A percentile compares a stretch with the other conserved stretches of the same genome.
phyloP scores from a whole-genome alignment of 352 stramenopile genomes.

The Blastocystis sp. region DNA sequence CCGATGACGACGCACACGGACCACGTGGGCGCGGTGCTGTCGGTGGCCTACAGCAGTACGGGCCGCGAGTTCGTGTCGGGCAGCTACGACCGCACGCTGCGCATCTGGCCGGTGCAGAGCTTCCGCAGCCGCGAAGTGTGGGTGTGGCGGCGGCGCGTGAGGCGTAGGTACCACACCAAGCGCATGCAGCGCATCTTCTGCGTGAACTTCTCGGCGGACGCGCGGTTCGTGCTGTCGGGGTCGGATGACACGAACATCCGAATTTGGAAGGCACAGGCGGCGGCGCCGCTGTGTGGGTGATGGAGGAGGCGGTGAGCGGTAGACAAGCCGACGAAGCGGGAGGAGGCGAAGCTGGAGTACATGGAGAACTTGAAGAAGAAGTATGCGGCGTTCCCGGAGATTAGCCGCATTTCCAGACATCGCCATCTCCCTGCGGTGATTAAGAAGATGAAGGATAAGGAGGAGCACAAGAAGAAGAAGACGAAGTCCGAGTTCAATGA shows the following conservation, averaged over 20 bases:
- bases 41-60: slow-evolving; percentile 91
- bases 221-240: slow-evolving; percentile 92
- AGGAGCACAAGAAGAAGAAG: slow-evolving; percentile 77
- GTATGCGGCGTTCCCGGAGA: slow-evolving; percentile 87
- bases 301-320: slow-evolving; percentile 75
- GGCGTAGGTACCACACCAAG: slow-evolving; percentile 88
- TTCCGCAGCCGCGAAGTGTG: slow-evolving; percentile 81
- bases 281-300: slow-evolving; percentile 85
- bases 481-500: slow-evolving; percentile 56
- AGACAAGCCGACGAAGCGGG: slow-evolving; percentile 74
- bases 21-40: slow-evolving; percentile 94
- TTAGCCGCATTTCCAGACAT: slow-evolving; percentile 83
- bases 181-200: slow-evolving; percentile 94
- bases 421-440: slow-evolving; percentile 93
- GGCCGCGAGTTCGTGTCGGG: slow-evolving; percentile 94
- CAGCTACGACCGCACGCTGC: slow-evolving; percentile 94
- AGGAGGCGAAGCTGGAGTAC: slow-evolving; percentile 89
- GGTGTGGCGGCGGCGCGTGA: not conserved
- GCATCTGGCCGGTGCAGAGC: slow-evolving; percentile 88
- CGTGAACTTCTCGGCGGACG: slow-evolving; percentile 83
- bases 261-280: slow-evolving; percentile 94
- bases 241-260: slow-evolving; percentile 98
- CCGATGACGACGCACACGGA: slow-evolving; percentile 91
- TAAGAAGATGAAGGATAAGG: slow-evolving; percentile 88
- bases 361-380: slow-evolving; percentile 91